Percentiles rank a stretch among this genome's conserved stretches.
phyloP scores from a whole-genome alignment of 1,284 basidiomycete genomes.

The Ustilago curta region DNA sequence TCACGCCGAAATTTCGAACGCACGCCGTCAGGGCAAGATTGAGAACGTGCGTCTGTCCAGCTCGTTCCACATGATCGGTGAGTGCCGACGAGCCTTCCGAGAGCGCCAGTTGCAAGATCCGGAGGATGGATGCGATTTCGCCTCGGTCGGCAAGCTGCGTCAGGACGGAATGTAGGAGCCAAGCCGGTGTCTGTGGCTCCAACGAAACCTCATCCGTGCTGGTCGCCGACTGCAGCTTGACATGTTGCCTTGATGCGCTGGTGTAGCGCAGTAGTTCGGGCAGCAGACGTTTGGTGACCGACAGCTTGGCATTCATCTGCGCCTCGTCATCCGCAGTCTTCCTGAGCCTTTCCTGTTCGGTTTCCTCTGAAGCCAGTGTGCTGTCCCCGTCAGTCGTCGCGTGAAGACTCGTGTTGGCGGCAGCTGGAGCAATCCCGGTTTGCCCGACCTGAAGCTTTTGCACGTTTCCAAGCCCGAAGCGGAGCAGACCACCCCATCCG shows the following conservation, averaged over 20 bases:
- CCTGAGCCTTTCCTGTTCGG: constrained; percentile 2
- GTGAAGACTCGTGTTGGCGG: neutral
- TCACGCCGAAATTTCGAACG: constrained; percentile 9
- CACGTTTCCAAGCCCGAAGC: constrained; percentile 25
- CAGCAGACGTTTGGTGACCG: constrained; percentile 33
- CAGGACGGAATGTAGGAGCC: constrained; percentile 41
- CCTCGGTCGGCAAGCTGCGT: constrained; percentile 29
- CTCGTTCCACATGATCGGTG: neutral
- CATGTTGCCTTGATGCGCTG: neutral
- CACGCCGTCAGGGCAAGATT: constrained; percentile 27
- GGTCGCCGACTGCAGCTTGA: neutral
- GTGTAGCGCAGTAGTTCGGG: constrained; percentile 27
- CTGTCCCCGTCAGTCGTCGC: neutral
- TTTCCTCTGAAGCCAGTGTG: neutral
- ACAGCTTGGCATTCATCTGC: constrained; percentile 28
- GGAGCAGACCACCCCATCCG: constrained; percentile 33
- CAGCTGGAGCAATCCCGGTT: neutral
- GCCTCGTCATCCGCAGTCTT: constrained; percentile 7
- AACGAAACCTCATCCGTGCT: too few relatives aligned
- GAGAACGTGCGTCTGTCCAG: constrained; percentile 16
- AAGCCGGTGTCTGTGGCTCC: constrained; percentile 18
- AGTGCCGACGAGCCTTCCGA: constrained; percentile 9
- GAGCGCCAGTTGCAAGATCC: constrained; percentile 28
- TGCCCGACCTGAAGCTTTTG: neutral
- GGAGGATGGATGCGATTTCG: constrained; percentile 15